Evolutionary conservation across 129 eudicot genomes (phyloP).

Genomic region (Chrysanthemum makinoi): DNA sequence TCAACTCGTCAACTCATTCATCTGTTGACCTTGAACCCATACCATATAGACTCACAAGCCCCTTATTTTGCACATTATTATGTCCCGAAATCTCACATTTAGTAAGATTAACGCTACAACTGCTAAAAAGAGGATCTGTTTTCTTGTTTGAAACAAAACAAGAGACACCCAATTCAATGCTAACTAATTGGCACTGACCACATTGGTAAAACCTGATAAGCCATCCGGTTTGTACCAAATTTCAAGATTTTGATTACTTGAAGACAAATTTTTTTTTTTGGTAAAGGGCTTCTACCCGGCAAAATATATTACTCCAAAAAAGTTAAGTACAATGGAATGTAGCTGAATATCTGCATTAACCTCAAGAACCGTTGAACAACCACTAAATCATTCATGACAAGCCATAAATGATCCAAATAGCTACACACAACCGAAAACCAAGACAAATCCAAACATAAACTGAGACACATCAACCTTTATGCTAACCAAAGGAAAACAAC

Average conservation of each 20-base stretch:
- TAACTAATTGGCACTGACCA: background rate
- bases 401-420: too few relatives aligned
- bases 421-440: too few relatives aligned
- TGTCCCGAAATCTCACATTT: background rate
- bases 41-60: background rate
- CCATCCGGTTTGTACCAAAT: background rate
- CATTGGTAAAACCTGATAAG: background rate
- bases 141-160: background rate
- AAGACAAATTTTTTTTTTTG: too few relatives aligned
- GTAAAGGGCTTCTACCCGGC: too few relatives aligned
- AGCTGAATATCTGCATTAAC: too few relatives aligned
- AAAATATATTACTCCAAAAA: too few relatives aligned
- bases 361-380: too few relatives aligned
- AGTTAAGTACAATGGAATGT: too few relatives aligned
- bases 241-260: background rate
- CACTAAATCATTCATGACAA: too few relatives aligned
- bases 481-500: too few relatives aligned
- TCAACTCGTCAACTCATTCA: background rate
- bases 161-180: background rate
- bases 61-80: background rate
- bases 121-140: background rate
- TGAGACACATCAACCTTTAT: too few relatives aligned
- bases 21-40: constrained; percentile 5
- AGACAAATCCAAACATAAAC: too few relatives aligned
- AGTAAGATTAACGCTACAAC: background rate